phyloP scores from a whole-genome alignment of 441 rosid genomes.

The Flueggea neowawraea region DNA sequence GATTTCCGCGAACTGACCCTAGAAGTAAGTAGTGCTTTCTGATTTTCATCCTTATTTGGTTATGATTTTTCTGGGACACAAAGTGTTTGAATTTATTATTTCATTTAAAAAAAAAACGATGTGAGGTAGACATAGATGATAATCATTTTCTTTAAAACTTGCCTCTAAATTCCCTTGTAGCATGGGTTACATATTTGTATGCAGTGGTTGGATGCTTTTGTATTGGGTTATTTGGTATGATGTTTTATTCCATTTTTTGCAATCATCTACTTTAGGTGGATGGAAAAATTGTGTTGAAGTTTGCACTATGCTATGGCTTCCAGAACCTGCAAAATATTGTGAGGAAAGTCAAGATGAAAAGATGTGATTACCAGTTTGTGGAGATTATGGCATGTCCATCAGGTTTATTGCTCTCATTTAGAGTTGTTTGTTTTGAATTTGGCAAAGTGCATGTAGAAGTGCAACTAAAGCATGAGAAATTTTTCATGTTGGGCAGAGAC shows the following conservation, averaged over 20 bases:
- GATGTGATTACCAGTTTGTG: constrained; percentile 88
- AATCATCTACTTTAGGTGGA: constrained; percentile 46
- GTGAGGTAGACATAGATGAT: too few relatives aligned
- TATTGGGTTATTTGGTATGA: background rate
- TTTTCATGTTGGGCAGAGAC: too few relatives aligned
- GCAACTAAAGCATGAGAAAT: too few relatives aligned
- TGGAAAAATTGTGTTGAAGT: constrained; percentile 66
- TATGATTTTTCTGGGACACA: background rate
- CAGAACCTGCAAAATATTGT: constrained; percentile 89
- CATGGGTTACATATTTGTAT: background rate
- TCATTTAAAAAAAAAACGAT: too few relatives aligned
- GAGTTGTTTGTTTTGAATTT: background rate
- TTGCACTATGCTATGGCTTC: constrained; percentile 91
- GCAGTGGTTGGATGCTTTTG: background rate
- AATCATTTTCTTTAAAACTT: too few relatives aligned
- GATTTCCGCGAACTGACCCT: constrained; percentile 83
- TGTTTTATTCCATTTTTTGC: background rate
- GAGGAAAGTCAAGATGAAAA: constrained; percentile 64
- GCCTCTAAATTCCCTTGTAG: too few relatives aligned
- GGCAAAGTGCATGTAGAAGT: too few relatives aligned
- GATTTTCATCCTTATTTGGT: background rate
- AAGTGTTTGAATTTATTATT: too few relatives aligned
- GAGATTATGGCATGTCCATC: constrained; percentile 99
- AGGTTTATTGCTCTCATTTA: constrained; percentile 35
- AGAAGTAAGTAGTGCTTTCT: constrained; percentile 49